These are phyloP conservation scores for Annulohypoxylon truncatum DNA, from an alignment of 2,329 filamentous ascomycete species.

Conservation along the genomic window DNA sequence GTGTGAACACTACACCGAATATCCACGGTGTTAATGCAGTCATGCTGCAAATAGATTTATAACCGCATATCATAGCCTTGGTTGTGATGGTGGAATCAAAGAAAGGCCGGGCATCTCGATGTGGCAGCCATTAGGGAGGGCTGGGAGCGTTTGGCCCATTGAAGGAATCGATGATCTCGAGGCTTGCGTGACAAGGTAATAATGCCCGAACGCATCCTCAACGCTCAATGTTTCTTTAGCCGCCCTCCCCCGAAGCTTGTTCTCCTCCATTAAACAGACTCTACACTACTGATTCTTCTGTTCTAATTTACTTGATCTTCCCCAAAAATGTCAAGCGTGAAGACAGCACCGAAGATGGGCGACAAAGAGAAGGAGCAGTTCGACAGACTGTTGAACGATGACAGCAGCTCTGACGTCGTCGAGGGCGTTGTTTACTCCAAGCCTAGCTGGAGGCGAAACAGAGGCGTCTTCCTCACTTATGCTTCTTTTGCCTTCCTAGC, in stretches of 20 bases:
- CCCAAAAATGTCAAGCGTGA: neutral
- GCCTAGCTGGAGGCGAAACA: neutral
- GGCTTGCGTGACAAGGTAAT: neutral
- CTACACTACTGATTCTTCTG: neutral
- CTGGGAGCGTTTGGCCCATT: neutral
- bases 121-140: neutral
- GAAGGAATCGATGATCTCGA: neutral
- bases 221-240: neutral
- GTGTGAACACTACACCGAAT: no score
- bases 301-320: neutral
- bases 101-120: neutral
- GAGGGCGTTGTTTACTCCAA: neutral
- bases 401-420: neutral
- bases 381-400: constrained; percentile 2
- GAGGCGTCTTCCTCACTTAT: constrained; percentile 5
- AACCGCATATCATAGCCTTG: neutral
- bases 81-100: neutral
- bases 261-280: neutral
- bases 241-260: neutral
- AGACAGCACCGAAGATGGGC: constrained; percentile 4
- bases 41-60: no score
- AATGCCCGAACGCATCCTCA: neutral
- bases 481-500: constrained; percentile 2
- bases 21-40: no score
- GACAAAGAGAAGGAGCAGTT: constrained; percentile 11